Evolutionary conservation across 2,329 filamentous ascomycete genomes (phyloP), one percentile per base, ranked within the genome.

Genomic region (Sarocladium strictum): DNA sequence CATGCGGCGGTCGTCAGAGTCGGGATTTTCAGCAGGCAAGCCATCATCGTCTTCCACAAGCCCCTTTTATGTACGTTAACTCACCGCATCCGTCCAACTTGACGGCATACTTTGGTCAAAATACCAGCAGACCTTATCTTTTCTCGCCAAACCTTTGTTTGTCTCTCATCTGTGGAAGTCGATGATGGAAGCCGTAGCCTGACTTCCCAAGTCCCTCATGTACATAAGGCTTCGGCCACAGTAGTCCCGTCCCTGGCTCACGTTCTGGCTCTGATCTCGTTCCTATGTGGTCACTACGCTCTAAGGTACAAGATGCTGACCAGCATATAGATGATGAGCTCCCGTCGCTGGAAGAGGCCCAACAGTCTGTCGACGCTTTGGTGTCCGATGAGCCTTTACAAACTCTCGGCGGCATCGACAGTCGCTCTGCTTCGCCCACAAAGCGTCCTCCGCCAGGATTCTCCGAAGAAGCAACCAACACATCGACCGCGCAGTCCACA

Each of bases 41-140:
- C 81, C 79, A 83, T 83, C 81, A 83, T 85, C 82, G 80, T 85
- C 82, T 83, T 85, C 81, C 76, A 78, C 74, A 72, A 72, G 68
- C 65, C 72, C 65, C 72, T 71, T 47, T 74, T 70, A 82, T 86
- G 83, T 86, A 86, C 77, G 81, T 85, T 85, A 85, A 84, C 71
- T 68, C 61, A 63, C 67, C 66, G 60, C 65, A 62, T 61, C 58
- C 61, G 63, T 61, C 59, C 67, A 62, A 63, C 59, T 59, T 63
- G 63, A 63, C 63, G 64, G 65, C 63, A 63, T 64, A 61, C n/a
- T 62, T 66, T 68, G 69, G 68, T 70, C 67, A 70, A 66, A 73
- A 73, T 68, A 72, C 64, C 65, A 69, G 57, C 67, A 67, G 65
- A 65, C 66, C 63, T 65, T 61, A 66, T 68, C 68, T 38, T 53